Evolutionary conservation across 2,329 filamentous ascomycete species (phyloP), one percentile per base, ranked within the genome.

Genomic region (Fusarium sp.): DNA sequence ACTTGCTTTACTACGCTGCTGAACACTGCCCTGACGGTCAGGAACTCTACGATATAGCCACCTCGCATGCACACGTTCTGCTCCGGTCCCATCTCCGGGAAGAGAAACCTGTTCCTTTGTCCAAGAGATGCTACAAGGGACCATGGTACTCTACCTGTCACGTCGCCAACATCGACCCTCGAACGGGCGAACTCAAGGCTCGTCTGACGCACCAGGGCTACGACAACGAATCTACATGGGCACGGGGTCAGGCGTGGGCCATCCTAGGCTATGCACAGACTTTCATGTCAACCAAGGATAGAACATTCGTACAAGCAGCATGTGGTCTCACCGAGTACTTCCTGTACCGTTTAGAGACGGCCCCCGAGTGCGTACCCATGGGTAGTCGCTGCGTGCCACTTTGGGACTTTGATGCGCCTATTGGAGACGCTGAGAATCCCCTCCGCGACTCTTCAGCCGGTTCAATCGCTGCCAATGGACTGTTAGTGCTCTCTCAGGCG

Each of bases 211-310:
- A 80, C 9, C 84, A 86, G 64, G 84, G 84, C 2, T 82, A 81
- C 70, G 68, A 73, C 4, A 79, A 83, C 53, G 69, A 77, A 11
- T 84, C 82, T 0, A 84, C 82, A 0, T 86, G 84, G 84, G 75
- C 80, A 1, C 77, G 84, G 2, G 84, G 84, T 0, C 84, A 86
- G 61, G 81, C 82, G 0, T 86, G 83, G 83, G 79, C 79, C 0
- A 81, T 85, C 7, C 74, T 84, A 42, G 83, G 83, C 0, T 85
- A 83, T 57, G 77, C 82, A 1, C 83, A 85, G 65, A 82, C 81
- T 0, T 85, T 84, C 61, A 76, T 71, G 23, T 85, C 82, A 82
- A 85, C 83, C 0, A 81, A 81, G 14, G 78, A 83, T 4, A 23
- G 62, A 0, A 69, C 58, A 0, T 85, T 84, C 51, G 73, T 85